These are phyloP conservation scores for Fusarium sp. DNA, from an alignment of 2,329 filamentous ascomycete species.

Conservation along the genomic window DNA sequence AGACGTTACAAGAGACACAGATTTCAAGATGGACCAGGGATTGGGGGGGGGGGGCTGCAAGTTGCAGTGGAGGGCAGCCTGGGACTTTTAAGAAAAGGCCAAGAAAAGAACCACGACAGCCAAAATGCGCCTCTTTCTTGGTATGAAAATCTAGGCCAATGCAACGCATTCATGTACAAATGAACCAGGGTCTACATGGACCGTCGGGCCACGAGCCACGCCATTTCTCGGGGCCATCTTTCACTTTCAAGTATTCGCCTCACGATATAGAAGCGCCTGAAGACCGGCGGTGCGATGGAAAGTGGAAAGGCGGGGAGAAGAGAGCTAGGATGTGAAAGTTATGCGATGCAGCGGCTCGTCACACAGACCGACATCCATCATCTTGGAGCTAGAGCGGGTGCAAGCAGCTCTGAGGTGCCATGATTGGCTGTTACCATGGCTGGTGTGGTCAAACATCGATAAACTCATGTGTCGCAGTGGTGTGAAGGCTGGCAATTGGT, in stretches of 20 bases:
- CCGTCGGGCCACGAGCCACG: slow-evolving; percentile 36
- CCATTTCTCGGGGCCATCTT: slow-evolving; percentile 25
- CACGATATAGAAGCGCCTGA: slow-evolving; percentile 27
- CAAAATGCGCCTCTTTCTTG: slow-evolving; percentile 24
- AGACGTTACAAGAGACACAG: slow-evolving; percentile 32
- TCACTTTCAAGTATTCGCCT: slow-evolving; percentile 18
- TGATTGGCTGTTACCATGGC: slow-evolving; percentile 21
- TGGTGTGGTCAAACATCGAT: slow-evolving; percentile 28
- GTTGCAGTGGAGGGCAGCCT: slow-evolving; percentile 24
- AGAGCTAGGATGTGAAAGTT: slow-evolving; percentile 25
- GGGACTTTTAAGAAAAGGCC: slow-evolving; percentile 38
- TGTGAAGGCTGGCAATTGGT: slow-evolving; percentile 45
- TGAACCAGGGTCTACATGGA: slow-evolving; percentile 23
- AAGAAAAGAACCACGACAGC: slow-evolving; percentile 27
- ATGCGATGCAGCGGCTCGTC: slow-evolving; percentile 37
- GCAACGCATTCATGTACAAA: slow-evolving; percentile 28
- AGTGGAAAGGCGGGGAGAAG: slow-evolving; percentile 29
- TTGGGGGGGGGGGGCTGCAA: slow-evolving; percentile 27
- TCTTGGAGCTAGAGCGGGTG: slow-evolving; percentile 27
- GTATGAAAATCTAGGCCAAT: slow-evolving; percentile 27
- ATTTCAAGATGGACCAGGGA: slow-evolving; percentile 33
- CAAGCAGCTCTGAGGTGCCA: slow-evolving; percentile 1
- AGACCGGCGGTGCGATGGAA: slow-evolving; percentile 27
- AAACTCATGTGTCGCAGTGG: slow-evolving; percentile 17
- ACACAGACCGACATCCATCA: slow-evolving; percentile 25